Percentiles rank a stretch among this genome's conserved stretches.
Evolutionary conservation across 1,284 basidiomycete genomes (phyloP).

Genomic region (Pyrrhoderma noxium): DNA sequence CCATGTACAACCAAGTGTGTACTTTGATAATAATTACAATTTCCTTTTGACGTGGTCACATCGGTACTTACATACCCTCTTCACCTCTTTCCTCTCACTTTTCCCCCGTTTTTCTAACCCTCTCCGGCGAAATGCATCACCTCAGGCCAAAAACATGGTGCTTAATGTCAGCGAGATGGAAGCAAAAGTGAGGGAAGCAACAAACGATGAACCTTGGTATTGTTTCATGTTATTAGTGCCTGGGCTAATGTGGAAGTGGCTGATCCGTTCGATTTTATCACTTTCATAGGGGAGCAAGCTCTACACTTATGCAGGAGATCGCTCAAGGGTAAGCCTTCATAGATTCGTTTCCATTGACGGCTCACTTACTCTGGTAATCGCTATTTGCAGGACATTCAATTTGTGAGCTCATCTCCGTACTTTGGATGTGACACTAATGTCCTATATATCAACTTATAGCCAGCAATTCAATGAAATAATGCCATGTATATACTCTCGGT

Average conservation of each 20-base stretch:
- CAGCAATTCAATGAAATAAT: slow-evolving; percentile 99
- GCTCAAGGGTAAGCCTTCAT: slow-evolving; percentile 72
- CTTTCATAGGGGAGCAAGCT: slow-evolving; percentile 85
- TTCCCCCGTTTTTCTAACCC: no score
- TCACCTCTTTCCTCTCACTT: background rate
- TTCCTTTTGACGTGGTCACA: no score
- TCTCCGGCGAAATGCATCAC: no score
- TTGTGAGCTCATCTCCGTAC: slow-evolving; percentile 53
- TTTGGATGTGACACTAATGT: background rate
- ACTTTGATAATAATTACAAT: slow-evolving; percentile 1
- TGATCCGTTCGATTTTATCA: background rate
- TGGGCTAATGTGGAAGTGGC: background rate
- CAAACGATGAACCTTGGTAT: slow-evolving; percentile 97
- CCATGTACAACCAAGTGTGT: slow-evolving; percentile 83
- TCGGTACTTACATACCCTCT: no score
- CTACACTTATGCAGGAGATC: slow-evolving; percentile 98
- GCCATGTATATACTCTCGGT: slow-evolving; percentile 92
- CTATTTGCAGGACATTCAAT: slow-evolving; percentile 69
- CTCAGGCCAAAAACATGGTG: slow-evolving; percentile 88
- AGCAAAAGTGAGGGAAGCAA: slow-evolving; percentile 94
- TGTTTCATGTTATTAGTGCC: slow-evolving; percentile 21
- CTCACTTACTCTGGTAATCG: slow-evolving; percentile 1
- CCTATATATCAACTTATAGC: slow-evolving; percentile 35
- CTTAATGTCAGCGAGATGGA: slow-evolving; percentile 97
- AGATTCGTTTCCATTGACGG: background rate